phyloP scores from a whole-genome alignment of 1,284 basidiomycete species.

The Moniliella sp. region DNA sequence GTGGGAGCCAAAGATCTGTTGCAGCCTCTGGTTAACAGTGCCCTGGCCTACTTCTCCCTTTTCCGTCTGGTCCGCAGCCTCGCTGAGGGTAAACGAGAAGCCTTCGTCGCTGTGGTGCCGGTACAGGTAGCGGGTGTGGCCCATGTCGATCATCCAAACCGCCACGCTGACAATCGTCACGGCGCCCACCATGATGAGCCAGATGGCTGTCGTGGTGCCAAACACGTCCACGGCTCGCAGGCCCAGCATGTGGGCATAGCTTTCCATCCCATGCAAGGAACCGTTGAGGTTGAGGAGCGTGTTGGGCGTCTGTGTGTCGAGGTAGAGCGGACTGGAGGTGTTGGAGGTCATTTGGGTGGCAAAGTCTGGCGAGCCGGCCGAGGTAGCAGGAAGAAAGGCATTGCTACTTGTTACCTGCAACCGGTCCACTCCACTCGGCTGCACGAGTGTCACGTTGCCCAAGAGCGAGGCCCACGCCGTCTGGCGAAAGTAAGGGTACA shows the following conservation, averaged over 20 bases:
- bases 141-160: constrained; percentile 42
- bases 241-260: constrained; percentile 58
- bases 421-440: constrained; percentile 5
- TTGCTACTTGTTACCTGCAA: too few relatives aligned
- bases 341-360: constrained; percentile 48
- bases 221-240: constrained; percentile 63
- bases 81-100: too few relatives aligned
- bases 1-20: constrained; percentile 3
- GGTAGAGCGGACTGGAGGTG: constrained; percentile 52
- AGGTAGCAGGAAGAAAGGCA: too few relatives aligned
- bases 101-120: too few relatives aligned
- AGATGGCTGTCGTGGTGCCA: constrained; percentile 57
- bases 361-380: too few relatives aligned
- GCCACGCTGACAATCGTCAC: constrained; percentile 49
- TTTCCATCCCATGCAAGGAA: constrained; percentile 44
- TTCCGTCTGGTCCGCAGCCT: too few relatives aligned
- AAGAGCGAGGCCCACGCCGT: constrained; percentile 34
- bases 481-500: constrained; percentile 42
- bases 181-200: constrained; percentile 54
- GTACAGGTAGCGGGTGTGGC: too few relatives aligned
- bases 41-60: too few relatives aligned
- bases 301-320: constrained; percentile 50
- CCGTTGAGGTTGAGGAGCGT: constrained; percentile 43
- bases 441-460: constrained; percentile 12
- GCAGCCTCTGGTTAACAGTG: too few relatives aligned